These are phyloP conservation scores for Phytophthora sojae DNA, from an alignment of 352 stramenopile species.

Conservation along the genomic window DNA sequence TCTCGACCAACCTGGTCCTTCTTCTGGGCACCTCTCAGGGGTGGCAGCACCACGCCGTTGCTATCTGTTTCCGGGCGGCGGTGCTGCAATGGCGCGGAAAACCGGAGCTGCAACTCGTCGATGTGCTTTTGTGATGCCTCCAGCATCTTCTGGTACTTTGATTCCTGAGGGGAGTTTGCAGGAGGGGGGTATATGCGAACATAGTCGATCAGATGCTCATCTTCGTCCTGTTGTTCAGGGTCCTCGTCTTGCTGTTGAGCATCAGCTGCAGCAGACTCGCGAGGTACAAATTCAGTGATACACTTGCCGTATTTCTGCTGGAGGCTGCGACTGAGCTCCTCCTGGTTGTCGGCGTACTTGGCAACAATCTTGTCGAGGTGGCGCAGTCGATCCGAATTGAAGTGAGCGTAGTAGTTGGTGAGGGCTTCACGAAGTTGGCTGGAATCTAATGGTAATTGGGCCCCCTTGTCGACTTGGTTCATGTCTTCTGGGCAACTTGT, in stretches of 20 bases:
- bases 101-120: constrained; percentile 83
- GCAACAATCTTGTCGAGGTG: constrained; percentile 77
- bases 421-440: constrained; percentile 57
- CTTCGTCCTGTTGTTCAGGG: constrained; percentile 15
- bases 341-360: constrained; percentile 75
- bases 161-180: constrained; percentile 37
- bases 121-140: constrained; percentile 83
- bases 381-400: constrained; percentile 64
- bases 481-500: constrained; percentile 12
- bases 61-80: constrained; percentile 53
- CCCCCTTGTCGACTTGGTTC: constrained; percentile 25
- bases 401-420: constrained; percentile 58
- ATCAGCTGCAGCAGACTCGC: constrained; percentile 4
- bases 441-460: constrained; percentile 23
- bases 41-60: constrained; percentile 49
- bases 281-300: constrained; percentile 54
- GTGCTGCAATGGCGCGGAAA: constrained; percentile 81
- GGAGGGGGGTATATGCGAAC: constrained; percentile 74
- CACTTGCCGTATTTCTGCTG: constrained; percentile 71
- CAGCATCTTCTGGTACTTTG: constrained; percentile 82
- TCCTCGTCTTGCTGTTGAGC: constrained; percentile 14
- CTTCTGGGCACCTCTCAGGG: constrained; percentile 61
- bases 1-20: constrained; percentile 68
- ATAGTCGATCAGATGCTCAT: constrained; percentile 76
- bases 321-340: constrained; percentile 71